Percentiles rank a stretch among this genome's conserved stretches.
These are phyloP conservation scores for Candida multigemmis DNA, from an alignment of 805 yeast genomes.

Conservation along the genomic window DNA sequence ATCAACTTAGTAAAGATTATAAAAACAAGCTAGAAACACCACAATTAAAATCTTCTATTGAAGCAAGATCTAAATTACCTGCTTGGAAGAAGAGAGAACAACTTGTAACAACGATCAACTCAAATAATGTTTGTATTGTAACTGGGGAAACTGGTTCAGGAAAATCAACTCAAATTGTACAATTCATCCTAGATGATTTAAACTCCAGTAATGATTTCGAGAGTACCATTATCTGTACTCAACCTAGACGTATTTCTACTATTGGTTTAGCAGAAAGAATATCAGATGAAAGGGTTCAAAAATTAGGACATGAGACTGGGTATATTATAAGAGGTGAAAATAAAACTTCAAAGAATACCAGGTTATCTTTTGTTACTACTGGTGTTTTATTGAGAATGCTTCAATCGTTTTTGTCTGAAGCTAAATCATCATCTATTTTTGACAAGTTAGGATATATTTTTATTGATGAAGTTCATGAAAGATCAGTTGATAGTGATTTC, in stretches of 20 bases:
- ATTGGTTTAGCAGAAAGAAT: conserved; percentile 92
- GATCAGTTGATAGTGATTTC: conserved; percentile 87
- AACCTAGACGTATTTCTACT: conserved; percentile 93
- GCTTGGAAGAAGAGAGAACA: conserved; percentile 69
- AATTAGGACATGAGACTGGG: conserved; percentile 73
- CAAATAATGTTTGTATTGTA: conserved; percentile 60
- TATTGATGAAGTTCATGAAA: conserved; percentile 94
- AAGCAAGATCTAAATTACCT: conserved; percentile 53
- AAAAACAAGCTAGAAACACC: conserved; percentile 14
- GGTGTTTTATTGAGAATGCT: conserved; percentile 86
- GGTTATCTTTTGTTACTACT: conserved; percentile 83
- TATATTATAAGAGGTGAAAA: conserved; percentile 88
- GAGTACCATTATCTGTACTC: conserved; percentile 74
- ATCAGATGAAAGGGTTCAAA: conserved; percentile 65
- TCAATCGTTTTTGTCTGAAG: conserved; percentile 39
- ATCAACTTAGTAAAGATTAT: conserved; percentile 8
- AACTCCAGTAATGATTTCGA: conserved; percentile 38
- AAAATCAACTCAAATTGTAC: conserved; percentile 91
- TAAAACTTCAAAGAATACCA: conserved; percentile 48
- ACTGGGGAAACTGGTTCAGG: conserved; percentile 99
- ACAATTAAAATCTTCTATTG: conserved; percentile 26
- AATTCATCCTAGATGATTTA: conserved; percentile 70
- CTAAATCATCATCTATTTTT: conserved; percentile 17
- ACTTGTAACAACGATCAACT: conserved; percentile 46
- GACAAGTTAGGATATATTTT: conserved; percentile 59